phyloP scores from a whole-genome alignment of 176 grass and related monocot species.

The Panicum miliaceum region DNA sequence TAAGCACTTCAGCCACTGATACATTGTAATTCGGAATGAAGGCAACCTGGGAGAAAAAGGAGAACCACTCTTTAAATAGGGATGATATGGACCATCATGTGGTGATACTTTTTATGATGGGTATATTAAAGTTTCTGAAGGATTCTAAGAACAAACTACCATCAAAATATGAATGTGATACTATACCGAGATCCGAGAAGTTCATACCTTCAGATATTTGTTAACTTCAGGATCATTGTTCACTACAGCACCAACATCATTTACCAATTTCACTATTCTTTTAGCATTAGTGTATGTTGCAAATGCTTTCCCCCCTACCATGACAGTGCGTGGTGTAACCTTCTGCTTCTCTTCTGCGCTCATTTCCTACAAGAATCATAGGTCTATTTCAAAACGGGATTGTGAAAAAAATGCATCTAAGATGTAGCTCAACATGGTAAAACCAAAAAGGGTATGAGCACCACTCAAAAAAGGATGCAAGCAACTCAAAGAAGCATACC shows the following conservation, averaged over 20 bases:
- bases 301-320: constrained; percentile 86
- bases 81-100: neutral
- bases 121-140: neutral
- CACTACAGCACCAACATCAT: constrained; percentile 77
- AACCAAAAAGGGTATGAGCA: constrained; percentile 1
- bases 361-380: constrained; percentile 64
- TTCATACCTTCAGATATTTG: constrained; percentile 74
- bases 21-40: constrained; percentile 99
- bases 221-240: constrained; percentile 79
- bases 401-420: constrained; percentile 14
- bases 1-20: constrained; percentile 94
- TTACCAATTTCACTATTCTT: constrained; percentile 81
- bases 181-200: neutral
- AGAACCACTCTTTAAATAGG: constrained; percentile 12
- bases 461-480: constrained; percentile 10
- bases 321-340: constrained; percentile 64
- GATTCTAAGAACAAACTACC: constrained; percentile 12
- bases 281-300: constrained; percentile 86
- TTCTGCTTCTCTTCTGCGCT: constrained; percentile 60
- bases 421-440: constrained; percentile 17
- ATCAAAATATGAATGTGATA: constrained; percentile 5
- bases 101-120: neutral
- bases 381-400: constrained; percentile 35
- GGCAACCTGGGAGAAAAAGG: constrained; percentile 62
- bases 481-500: constrained; percentile 41